These are phyloP conservation scores for Aureobasidium sp. DNA, from an alignment of 2,329 filamentous ascomycete genomes.

Conservation along the genomic window DNA sequence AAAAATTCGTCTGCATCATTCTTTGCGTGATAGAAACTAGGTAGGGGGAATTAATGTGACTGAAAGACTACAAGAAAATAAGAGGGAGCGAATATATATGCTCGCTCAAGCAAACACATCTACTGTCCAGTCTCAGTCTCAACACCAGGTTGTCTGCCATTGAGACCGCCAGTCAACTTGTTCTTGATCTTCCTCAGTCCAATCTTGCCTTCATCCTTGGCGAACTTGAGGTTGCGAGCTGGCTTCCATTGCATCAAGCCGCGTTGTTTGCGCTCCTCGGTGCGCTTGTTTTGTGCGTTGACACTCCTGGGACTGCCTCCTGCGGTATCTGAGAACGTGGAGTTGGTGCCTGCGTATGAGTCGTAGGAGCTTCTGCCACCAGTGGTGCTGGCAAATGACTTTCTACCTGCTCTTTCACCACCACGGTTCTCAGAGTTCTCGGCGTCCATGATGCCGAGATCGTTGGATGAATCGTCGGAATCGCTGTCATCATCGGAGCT, in stretches of 20 bases:
- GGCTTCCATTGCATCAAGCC: slow-evolving; percentile 95
- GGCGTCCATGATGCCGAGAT: slow-evolving; percentile 56
- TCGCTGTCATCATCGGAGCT: slow-evolving; percentile 34
- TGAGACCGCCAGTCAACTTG: slow-evolving; percentile 62
- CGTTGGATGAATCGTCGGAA: slow-evolving; percentile 36
- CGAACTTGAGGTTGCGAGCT: slow-evolving; percentile 77
- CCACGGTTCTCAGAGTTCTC: slow-evolving; percentile 21
- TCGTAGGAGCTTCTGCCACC: slow-evolving; percentile 21
- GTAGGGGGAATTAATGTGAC: not conserved
- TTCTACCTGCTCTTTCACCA: slow-evolving; percentile 21
- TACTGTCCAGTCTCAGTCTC: slow-evolving; percentile 52
- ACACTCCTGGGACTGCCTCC: slow-evolving; percentile 48
- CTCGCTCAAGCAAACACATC: not conserved
- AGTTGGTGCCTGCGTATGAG: slow-evolving; percentile 17
- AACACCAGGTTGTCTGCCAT: slow-evolving; percentile 77
- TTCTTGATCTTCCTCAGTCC: slow-evolving; percentile 69
- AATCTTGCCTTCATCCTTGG: slow-evolving; percentile 78
- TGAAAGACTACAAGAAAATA: not conserved
- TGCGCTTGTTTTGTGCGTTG: slow-evolving; percentile 60
- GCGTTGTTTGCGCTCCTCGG: slow-evolving; percentile 74
- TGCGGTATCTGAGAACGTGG: slow-evolving; percentile 1
- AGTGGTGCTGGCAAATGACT: slow-evolving; percentile 28
- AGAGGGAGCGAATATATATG: not conserved
- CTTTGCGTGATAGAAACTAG: not conserved
- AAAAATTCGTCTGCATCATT: slow-evolving; percentile 7